Evolutionary conservation across 305 asterid species (phyloP).

Genomic region (Galium porrigens): DNA sequence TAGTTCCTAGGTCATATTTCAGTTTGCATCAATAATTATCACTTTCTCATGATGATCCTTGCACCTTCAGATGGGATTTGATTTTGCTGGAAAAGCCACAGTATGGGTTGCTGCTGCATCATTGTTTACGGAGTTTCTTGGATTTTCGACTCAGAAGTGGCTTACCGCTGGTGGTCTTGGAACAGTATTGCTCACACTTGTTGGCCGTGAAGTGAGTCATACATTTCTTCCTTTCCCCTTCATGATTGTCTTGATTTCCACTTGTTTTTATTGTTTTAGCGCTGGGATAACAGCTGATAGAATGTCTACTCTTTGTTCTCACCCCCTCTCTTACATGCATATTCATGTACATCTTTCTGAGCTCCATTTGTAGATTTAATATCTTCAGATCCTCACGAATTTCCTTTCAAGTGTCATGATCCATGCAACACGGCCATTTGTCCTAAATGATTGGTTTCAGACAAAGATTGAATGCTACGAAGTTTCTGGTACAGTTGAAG

Average conservation of each 20-base stretch:
- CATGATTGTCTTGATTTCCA: not conserved
- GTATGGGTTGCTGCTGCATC: constrained; percentile 94
- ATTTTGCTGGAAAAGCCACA: constrained; percentile 82
- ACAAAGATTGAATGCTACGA: constrained; percentile 88
- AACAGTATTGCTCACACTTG: constrained; percentile 86
- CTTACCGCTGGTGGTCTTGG: constrained; percentile 96
- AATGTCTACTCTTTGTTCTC: not conserved
- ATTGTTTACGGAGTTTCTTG: constrained; percentile 88
- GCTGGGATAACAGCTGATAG: not conserved
- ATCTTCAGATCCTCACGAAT: constrained; percentile 56
- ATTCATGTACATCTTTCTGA: not conserved
- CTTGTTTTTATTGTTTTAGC: not conserved
- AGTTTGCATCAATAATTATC: too few species aligned
- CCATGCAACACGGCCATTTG: constrained; percentile 83
- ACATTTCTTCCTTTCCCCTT: not conserved
- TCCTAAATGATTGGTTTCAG: constrained; percentile 81
- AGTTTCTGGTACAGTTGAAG: constrained; percentile 97
- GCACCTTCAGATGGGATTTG: constrained; percentile 48
- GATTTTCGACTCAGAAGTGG: constrained; percentile 94
- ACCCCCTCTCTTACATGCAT: not conserved
- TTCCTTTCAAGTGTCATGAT: constrained; percentile 93
- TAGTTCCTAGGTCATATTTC: too few species aligned
- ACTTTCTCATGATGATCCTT: too few species aligned
- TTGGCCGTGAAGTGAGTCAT: constrained; percentile 78
- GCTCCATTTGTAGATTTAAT: not conserved